A percentile compares a stretch with the other conserved stretches of the same genome.
Conservation (phyloP, 495 filamentous ascomycete species). For the Extremus antarcticus region DNA sequence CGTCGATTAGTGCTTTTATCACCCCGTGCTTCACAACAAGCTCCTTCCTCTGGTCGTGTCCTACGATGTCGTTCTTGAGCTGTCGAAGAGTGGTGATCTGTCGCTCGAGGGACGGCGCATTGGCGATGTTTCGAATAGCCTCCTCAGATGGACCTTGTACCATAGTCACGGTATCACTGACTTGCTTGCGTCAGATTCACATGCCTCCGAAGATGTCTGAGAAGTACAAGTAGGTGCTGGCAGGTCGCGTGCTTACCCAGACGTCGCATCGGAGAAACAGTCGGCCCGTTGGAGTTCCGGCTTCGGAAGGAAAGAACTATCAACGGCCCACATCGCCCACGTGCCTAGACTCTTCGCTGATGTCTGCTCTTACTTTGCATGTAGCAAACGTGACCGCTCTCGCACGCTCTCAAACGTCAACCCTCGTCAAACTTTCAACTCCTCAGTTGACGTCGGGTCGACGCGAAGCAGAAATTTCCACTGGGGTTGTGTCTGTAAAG, state of each 20-base stretch:
- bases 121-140: not conserved
- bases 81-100: slow-evolving; percentile 55
- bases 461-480: not conserved
- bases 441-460: not conserved
- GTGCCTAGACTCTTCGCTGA: too few relatives aligned
- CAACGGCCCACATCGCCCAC: too few relatives aligned
- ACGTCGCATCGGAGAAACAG: too few relatives aligned
- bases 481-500: not conserved
- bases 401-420: not conserved
- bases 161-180: not conserved
- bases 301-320: too few relatives aligned
- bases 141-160: not conserved
- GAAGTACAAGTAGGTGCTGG: too few relatives aligned
- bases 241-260: too few relatives aligned
- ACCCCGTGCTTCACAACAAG: slow-evolving; percentile 59
- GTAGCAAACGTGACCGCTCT: too few relatives aligned
- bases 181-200: too few relatives aligned
- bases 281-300: too few relatives aligned
- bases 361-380: too few relatives aligned
- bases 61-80: slow-evolving; percentile 82
- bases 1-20: slow-evolving; percentile 52
- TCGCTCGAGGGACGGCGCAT: not conserved
- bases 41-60: slow-evolving; percentile 80
- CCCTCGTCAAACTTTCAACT: not conserved
- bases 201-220: too few relatives aligned